These are phyloP conservation scores for Orbilia quercus DNA, from an alignment of 2,329 filamentous ascomycete genomes.

Conservation along the genomic window DNA sequence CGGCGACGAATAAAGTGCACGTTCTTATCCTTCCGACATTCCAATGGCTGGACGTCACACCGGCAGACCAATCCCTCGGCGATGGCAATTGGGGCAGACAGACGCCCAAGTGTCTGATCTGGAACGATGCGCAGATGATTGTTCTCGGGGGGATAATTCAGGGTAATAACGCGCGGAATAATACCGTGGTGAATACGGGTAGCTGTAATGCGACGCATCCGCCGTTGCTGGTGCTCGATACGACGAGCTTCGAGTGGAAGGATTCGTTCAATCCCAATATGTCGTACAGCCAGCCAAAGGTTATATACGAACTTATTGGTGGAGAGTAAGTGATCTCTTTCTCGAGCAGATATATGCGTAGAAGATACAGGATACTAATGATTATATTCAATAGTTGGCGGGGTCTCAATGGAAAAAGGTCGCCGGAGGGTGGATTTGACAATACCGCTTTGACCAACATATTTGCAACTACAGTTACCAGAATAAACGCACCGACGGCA, in stretches of 20 bases:
- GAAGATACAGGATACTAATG: not conserved
- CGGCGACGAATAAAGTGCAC: slow-evolving; percentile 46
- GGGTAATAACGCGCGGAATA: slow-evolving; percentile 28
- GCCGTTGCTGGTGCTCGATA: slow-evolving; percentile 50
- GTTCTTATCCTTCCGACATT: slow-evolving; percentile 48
- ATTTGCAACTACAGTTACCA: slow-evolving; percentile 27
- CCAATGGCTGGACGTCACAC: slow-evolving; percentile 54
- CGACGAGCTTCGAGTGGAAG: slow-evolving; percentile 44
- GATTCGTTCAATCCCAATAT: slow-evolving; percentile 45
- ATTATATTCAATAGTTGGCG: slow-evolving; percentile 34
- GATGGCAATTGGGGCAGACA: slow-evolving; percentile 44
- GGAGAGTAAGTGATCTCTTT: slow-evolving; percentile 37
- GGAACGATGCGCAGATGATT: slow-evolving; percentile 53
- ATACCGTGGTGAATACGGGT: slow-evolving; percentile 39
- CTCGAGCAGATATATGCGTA: not conserved
- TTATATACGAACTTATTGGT: slow-evolving; percentile 35
- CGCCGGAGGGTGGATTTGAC: slow-evolving; percentile 30
- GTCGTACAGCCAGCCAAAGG: slow-evolving; percentile 45
- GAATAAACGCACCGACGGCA: slow-evolving; percentile 35
- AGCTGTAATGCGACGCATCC: slow-evolving; percentile 48
- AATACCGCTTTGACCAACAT: slow-evolving; percentile 29
- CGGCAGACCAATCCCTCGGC: slow-evolving; percentile 22
- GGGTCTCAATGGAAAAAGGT: slow-evolving; percentile 26
- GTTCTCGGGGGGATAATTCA: slow-evolving; percentile 41
- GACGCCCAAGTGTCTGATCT: slow-evolving; percentile 22